Conservation (phyloP, 768 basidiomycete species). For the Mycena polygramma region DNA sequence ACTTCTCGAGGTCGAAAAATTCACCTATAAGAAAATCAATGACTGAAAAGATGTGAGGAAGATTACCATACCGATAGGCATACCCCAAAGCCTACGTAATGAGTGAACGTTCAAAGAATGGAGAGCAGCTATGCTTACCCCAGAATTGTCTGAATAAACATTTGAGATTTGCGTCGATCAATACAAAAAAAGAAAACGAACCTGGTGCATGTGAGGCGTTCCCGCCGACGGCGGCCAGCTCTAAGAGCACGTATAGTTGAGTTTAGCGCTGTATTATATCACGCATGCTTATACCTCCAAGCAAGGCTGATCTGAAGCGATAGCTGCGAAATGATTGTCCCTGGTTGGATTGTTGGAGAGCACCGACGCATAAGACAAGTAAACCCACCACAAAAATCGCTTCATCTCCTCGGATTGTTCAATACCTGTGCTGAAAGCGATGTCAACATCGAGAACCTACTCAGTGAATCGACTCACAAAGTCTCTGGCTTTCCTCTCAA, state of each 20-base stretch:
- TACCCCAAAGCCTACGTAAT: constrained; percentile 67
- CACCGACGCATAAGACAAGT: neutral
- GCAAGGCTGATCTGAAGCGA: constrained; percentile 77
- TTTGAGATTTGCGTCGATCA: neutral
- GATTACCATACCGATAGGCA: constrained; percentile 71
- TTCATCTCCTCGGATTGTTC: constrained; percentile 81
- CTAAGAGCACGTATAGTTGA: constrained; percentile 44
- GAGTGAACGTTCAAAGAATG: neutral
- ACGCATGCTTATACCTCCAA: constrained; percentile 62
- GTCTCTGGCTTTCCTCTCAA: constrained; percentile 60
- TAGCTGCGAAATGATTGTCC: constrained; percentile 82
- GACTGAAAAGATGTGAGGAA: neutral
- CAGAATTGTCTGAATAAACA: constrained; percentile 63
- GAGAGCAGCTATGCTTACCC: constrained; percentile 55
- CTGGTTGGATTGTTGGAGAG: constrained; percentile 47
- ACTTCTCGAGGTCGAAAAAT: constrained; percentile 78
- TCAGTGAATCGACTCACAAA: constrained; percentile 56
- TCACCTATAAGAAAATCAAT: constrained; percentile 58
- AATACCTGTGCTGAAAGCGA: constrained; percentile 58
- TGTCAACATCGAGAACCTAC: neutral
- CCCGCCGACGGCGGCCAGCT: constrained; percentile 67
- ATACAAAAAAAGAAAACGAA: constrained; percentile 33
- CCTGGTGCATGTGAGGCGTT: constrained; percentile 68
- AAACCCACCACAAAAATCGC: constrained; percentile 71
- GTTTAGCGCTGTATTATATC: neutral